phyloP scores from a whole-genome alignment of 2,329 filamentous ascomycete genomes.

The Colletotrichum kahawae region DNA sequence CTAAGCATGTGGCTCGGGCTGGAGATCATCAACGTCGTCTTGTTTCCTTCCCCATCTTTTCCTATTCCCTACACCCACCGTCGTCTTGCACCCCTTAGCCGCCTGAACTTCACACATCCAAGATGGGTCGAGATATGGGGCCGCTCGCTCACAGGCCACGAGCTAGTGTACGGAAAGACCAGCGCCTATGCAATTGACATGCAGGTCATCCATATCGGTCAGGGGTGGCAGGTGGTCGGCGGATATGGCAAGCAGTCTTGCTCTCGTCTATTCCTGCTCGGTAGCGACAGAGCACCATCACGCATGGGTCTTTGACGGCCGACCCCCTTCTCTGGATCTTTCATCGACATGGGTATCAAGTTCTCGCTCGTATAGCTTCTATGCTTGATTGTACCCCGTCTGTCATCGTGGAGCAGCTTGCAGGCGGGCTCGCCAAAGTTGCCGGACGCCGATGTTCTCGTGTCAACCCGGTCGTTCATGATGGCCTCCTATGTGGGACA shows the following conservation, averaged over 20 bases:
- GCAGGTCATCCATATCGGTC: background rate
- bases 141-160: background rate
- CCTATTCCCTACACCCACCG: background rate
- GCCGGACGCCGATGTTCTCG: background rate
- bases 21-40: background rate
- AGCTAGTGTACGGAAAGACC: background rate
- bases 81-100: background rate
- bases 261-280: background rate
- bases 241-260: background rate
- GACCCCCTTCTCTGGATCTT: background rate
- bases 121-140: background rate
- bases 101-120: constrained; percentile 1
- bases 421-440: background rate
- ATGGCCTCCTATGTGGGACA: constrained; percentile 6
- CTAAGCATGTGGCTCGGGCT: background rate
- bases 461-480: background rate
- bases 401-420: background rate
- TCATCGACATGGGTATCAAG: background rate
- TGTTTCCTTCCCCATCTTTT: background rate
- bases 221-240: background rate
- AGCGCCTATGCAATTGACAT: background rate
- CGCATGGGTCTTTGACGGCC: background rate
- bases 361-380: background rate
- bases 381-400: background rate
- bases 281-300: background rate